Conservation (phyloP, 1,284 basidiomycete genomes). For the Ceratobasidium sp. region DNA sequence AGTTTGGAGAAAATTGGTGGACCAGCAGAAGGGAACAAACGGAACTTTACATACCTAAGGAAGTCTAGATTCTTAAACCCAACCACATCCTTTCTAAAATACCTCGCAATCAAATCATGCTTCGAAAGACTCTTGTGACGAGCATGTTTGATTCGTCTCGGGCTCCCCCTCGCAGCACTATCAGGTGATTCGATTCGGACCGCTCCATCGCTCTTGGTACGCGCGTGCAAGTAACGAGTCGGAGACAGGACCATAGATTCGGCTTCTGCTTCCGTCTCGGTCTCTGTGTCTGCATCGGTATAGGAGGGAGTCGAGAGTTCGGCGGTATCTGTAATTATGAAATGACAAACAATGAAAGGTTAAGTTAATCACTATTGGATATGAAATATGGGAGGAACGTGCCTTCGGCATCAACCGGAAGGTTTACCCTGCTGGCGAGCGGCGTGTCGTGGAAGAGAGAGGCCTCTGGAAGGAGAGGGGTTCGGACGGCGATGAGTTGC, state of each 20-base stretch:
- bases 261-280: conserved; percentile 70
- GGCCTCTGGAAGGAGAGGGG: conserved; percentile 65
- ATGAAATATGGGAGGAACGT: neutral
- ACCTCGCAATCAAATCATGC: conserved; percentile 91
- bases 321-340: conserved; percentile 45
- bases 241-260: conserved; percentile 8
- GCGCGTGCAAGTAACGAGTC: neutral
- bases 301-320: conserved; percentile 70
- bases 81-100: conserved; percentile 91
- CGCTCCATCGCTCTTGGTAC: neutral
- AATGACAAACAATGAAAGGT: no score
- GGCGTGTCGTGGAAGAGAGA: neutral
- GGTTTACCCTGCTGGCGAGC: conserved; percentile 46
- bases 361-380: no score
- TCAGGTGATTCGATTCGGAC: conserved; percentile 34
- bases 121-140: conserved; percentile 67
- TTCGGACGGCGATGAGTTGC: conserved; percentile 87
- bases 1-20: no score
- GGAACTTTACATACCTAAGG: conserved; percentile 70
- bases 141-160: neutral
- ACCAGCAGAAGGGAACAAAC: neutral
- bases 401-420: conserved; percentile 39
- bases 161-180: neutral
- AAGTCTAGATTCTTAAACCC: conserved; percentile 87
- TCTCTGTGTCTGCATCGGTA: conserved; percentile 82